These are phyloP conservation scores for Corymbia maculata DNA, from an alignment of 345 rosid genomes.

Conservation along the genomic window DNA sequence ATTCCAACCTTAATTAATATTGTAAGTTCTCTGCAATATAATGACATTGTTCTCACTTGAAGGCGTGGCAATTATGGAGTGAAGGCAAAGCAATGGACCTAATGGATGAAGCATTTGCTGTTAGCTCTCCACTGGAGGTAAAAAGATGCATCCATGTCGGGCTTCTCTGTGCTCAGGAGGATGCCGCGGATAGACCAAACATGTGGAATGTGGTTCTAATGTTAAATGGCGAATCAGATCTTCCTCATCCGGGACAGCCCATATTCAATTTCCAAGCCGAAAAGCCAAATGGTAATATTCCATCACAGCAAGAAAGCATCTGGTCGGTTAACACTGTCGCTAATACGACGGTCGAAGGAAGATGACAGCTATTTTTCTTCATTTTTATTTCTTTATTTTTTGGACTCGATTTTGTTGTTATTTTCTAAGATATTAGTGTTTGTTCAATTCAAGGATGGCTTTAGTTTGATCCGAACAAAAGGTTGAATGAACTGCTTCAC, in stretches of 20 bases:
- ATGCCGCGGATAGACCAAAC: constrained; percentile 11
- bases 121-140: not conserved
- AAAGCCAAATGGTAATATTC: not conserved
- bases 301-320: not conserved
- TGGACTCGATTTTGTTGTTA: not conserved
- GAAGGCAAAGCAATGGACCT: not conserved
- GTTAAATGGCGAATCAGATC: not conserved
- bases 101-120: not conserved
- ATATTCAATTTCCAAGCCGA: not conserved
- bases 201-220: constrained; percentile 4
- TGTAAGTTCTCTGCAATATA: not conserved
- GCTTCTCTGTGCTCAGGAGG: constrained; percentile 22
- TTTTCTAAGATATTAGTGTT: not conserved
- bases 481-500: not conserved
- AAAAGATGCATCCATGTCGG: not conserved
- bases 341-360: not conserved
- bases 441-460: not conserved
- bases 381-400: not conserved
- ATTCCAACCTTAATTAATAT: not conserved
- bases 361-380: fast-evolving
- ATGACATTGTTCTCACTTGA: not conserved
- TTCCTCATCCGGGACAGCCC: not conserved
- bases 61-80: not conserved
- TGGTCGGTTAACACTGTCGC: not conserved
- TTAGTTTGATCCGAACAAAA: not conserved